phyloP scores from a whole-genome alignment of 169 alveolate genomes.

The Pseudocohnilembus persalinus region DNA sequence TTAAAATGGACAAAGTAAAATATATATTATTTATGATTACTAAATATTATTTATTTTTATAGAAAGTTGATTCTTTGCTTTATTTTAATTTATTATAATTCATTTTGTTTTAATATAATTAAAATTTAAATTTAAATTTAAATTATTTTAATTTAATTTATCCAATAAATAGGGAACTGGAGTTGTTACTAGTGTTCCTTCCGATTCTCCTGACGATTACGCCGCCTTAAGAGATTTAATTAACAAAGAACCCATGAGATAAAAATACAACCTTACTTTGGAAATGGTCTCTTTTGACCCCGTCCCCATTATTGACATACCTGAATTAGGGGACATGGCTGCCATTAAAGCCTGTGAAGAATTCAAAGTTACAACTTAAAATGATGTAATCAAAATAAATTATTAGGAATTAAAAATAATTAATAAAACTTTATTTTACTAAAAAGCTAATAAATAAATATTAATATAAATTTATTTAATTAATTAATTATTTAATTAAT shows the following conservation, averaged over 20 bases:
- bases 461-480: too few relatives aligned
- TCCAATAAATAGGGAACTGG: slow-evolving; percentile 91
- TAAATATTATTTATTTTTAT: neutral
- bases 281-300: slow-evolving; percentile 90
- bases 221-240: slow-evolving; percentile 92
- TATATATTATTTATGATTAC: neutral
- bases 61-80: neutral
- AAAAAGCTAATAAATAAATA: too few relatives aligned
- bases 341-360: slow-evolving; percentile 62
- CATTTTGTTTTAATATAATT: neutral
- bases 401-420: too few relatives aligned
- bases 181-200: slow-evolving; percentile 98
- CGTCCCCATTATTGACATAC: slow-evolving; percentile 91
- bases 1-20: slow-evolving; percentile 93
- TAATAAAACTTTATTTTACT: too few relatives aligned
- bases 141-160: neutral
- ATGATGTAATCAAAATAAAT: too few relatives aligned
- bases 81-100: neutral
- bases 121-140: neutral
- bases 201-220: slow-evolving; percentile 99
- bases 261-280: slow-evolving; percentile 86
- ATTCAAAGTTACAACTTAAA: slow-evolving; percentile 28
- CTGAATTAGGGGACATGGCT: slow-evolving; percentile 82
- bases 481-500: slow-evolving; percentile 80
- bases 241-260: slow-evolving; percentile 88